Evolutionary conservation across 164 flowering plant genomes (phyloP).

Genomic region (Stephania yunnanensis): DNA sequence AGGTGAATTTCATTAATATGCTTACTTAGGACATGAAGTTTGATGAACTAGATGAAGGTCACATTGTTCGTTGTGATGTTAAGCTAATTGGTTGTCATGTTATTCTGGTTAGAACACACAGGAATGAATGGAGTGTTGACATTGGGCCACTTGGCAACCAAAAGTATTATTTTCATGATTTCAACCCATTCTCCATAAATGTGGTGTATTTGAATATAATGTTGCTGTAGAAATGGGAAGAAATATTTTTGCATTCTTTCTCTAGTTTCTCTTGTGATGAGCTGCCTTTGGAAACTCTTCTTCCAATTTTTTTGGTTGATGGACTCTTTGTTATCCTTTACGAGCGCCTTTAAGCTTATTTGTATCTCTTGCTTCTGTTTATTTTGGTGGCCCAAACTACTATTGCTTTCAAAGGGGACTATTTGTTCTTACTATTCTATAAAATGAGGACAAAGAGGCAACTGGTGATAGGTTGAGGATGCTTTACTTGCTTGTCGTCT

Average conservation of each 20-base stretch:
- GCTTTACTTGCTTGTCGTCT: background rate
- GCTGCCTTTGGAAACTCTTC: background rate
- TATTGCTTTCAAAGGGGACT: background rate
- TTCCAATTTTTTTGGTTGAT: background rate
- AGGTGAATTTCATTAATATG: background rate
- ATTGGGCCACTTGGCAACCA: background rate
- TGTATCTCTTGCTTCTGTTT: background rate
- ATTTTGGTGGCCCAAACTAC: background rate
- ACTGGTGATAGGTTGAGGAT: background rate
- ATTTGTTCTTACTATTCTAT: background rate
- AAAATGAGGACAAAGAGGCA: background rate
- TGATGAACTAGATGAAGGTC: background rate
- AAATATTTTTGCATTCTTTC: background rate
- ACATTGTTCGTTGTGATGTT: background rate
- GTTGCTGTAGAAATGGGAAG: background rate
- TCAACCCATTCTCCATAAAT: background rate
- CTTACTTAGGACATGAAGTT: background rate
- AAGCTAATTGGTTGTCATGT: background rate
- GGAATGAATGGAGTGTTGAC: background rate
- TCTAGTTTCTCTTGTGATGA: background rate
- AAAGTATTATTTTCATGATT: background rate
- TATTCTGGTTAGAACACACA: background rate
- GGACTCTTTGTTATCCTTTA: background rate
- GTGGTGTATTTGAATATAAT: background rate
- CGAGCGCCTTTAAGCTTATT: background rate